Evolutionary conservation across 306 rosid species (phyloP).

Genomic region (Citrullus amarus): DNA sequence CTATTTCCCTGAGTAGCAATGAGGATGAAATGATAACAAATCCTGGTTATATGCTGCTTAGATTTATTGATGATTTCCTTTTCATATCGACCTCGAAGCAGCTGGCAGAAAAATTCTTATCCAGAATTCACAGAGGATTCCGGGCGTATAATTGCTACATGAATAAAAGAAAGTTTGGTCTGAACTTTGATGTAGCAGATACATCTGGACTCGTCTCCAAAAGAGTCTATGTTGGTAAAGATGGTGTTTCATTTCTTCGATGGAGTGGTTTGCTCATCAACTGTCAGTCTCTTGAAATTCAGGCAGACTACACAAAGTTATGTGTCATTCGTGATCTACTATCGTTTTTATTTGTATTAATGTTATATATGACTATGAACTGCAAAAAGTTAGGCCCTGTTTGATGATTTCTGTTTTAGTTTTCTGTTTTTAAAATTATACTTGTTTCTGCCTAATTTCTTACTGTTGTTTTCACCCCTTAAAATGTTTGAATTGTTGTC

Average conservation of each 20-base stretch:
- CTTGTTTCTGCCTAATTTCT: not conserved
- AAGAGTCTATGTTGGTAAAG: conserved; percentile 37
- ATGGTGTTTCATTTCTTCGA: conserved; percentile 48
- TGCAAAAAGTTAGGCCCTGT: not conserved
- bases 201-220: conserved; percentile 22
- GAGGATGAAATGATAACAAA: conserved; percentile 15
- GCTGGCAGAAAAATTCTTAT: conserved; percentile 52
- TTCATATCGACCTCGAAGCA: conserved; percentile 69
- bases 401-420: not conserved
- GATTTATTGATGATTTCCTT: conserved; percentile 68
- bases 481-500: not conserved
- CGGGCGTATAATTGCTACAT: conserved; percentile 70
- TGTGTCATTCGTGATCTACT: conserved; percentile 5
- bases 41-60: conserved; percentile 32
- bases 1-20: conserved; percentile 11
- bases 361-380: not conserved
- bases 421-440: not conserved
- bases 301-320: conserved; percentile 80
- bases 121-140: conserved; percentile 69
- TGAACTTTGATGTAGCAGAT: conserved; percentile 48
- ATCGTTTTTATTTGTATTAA: not conserved
- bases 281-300: conserved; percentile 63
- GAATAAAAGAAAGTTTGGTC: conserved; percentile 63
- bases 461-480: too few relatives aligned
- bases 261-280: conserved; percentile 94